These are phyloP conservation scores for Delphinella strobiligena DNA, from an alignment of 2,329 filamentous ascomycete genomes.

Conservation along the genomic window DNA sequence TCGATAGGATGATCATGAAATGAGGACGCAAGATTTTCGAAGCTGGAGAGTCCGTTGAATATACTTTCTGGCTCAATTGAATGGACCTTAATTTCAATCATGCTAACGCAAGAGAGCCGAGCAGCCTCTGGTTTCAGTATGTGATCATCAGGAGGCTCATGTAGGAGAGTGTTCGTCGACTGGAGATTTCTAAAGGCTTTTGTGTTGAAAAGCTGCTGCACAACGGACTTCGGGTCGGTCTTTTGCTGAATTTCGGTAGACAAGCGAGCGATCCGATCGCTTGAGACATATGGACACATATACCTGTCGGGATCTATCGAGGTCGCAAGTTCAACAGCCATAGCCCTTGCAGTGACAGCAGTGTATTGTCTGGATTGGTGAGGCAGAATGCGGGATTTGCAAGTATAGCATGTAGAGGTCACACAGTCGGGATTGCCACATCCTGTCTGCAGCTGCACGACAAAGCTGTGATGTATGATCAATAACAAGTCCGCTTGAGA, in stretches of 20 bases:
- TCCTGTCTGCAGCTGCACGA: slow-evolving; percentile 65
- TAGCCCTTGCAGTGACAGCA: slow-evolving; percentile 62
- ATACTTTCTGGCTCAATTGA: not conserved
- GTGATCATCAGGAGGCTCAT: too few relatives aligned
- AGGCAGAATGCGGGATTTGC: slow-evolving; percentile 51
- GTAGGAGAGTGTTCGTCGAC: too few relatives aligned
- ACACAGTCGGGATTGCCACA: slow-evolving; percentile 56
- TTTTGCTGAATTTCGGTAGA: slow-evolving; percentile 4
- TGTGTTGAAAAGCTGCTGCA: slow-evolving; percentile 39
- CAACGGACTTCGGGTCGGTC: slow-evolving; percentile 46
- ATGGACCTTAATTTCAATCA: not conserved
- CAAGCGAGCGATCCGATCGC: not conserved
- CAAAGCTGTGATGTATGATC: slow-evolving; percentile 55
- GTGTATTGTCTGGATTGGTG: slow-evolving; percentile 66
- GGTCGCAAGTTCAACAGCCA: slow-evolving; percentile 66
- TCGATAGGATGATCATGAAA: slow-evolving; percentile 2
- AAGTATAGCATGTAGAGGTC: slow-evolving; percentile 67
- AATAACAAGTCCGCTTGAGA: too few relatives aligned
- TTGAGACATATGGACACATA: slow-evolving; percentile 43
- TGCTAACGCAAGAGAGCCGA: not conserved
- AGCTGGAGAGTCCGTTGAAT: not conserved
- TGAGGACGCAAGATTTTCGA: not conserved
- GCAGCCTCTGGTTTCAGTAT: not conserved
- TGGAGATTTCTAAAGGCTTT: slow-evolving; percentile 2
- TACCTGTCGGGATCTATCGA: slow-evolving; percentile 59